Conservation (phyloP, 2,329 filamentous ascomycete species). For the Scolecobasidium constrictum region DNA sequence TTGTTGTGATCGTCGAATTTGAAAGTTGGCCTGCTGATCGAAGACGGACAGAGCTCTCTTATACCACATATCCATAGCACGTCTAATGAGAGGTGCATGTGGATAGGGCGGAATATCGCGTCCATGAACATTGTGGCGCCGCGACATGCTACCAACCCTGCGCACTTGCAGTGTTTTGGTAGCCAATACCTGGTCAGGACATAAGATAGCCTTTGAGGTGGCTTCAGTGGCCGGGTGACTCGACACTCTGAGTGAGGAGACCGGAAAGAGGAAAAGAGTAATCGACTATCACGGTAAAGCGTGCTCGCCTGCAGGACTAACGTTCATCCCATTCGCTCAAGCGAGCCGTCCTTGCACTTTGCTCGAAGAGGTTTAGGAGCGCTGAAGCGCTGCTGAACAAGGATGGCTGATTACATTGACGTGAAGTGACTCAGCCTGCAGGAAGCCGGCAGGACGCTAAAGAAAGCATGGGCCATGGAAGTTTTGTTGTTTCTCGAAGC, state of each 20-base stretch:
- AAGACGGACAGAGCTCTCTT: background rate
- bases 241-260: background rate
- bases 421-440: too few relatives aligned
- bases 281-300: background rate
- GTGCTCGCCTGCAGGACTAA: too few relatives aligned
- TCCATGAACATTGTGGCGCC: background rate
- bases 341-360: too few relatives aligned
- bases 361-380: too few relatives aligned
- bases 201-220: background rate
- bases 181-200: background rate
- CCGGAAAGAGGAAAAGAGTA: background rate
- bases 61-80: background rate
- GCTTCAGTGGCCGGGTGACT: background rate
- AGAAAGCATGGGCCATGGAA: too few relatives aligned
- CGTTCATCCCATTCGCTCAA: too few relatives aligned
- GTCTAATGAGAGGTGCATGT: background rate
- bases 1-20: background rate
- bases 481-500: too few relatives aligned
- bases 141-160: background rate
- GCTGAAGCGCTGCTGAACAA: too few relatives aligned
- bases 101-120: background rate
- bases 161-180: background rate
- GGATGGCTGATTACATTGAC: too few relatives aligned
- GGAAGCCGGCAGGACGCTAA: too few relatives aligned
- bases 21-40: background rate